Base-by-base conservation (phyloP, 306 rosid genomes). In the Casuarina glauca region DNA sequence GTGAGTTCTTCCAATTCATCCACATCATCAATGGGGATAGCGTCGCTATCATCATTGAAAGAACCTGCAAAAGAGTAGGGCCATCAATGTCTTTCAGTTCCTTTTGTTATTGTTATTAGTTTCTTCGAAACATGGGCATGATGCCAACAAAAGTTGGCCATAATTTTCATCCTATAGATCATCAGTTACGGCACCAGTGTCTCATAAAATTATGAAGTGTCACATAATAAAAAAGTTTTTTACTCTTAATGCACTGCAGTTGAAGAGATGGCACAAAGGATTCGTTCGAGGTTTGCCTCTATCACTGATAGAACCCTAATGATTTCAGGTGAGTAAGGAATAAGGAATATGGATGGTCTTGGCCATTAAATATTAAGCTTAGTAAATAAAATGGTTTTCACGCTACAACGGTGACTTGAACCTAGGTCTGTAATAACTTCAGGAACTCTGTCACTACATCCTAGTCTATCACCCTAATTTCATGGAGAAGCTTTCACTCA, bases 21-120 rank as follows among this genome's bases (percentile, higher is more conserved):
- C 57, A 71, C 87, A 77, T 92, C 95, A 70, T 94, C 95, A 74
- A 92, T 84, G 49, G 97, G 93, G 82, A 92, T 94, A 80, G 93
- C 89, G 80, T 92, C 93, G 26, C 79, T 84, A 75, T 82, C 71
- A 74, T 79, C 68, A 70, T 48, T 83, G 69, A 73, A 16, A 67
- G 83, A 82, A 73, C 88, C 89, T 87, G 78, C 38, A 71, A 74
- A 83, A 45, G 54, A 51, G 54, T 51, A 11, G 54, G n/a, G 17
- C 54, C 3, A 51, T 15, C 54, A 15, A 51, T 51, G 54, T 4
- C 54, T 12, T 51, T 51, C 19, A 51, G 57, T 51, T 51, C 57
- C 57, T 51, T 9, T 48, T 48, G 51, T 51, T 16, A 51, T 3
- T 51, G n/a, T 15, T 51, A 48, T 51, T 51, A 51, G 6, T 51